Evolutionary conservation across 768 basidiomycete species (phyloP).

Genomic region (Termitomyces sp.): DNA sequence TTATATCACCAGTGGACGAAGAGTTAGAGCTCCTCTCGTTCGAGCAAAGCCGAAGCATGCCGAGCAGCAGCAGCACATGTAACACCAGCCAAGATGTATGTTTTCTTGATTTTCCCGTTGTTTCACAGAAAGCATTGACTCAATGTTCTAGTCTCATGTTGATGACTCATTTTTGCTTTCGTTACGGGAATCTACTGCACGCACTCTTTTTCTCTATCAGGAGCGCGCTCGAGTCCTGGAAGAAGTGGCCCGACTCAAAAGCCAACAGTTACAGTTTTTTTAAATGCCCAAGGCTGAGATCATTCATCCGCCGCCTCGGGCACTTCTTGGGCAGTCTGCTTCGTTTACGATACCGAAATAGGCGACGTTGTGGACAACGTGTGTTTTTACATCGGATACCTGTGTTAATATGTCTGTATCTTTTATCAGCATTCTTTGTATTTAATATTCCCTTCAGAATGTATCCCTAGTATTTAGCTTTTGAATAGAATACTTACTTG

Average conservation of each 20-base stretch:
- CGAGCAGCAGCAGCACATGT: not conserved
- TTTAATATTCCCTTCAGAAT: not conserved
- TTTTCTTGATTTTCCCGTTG: not conserved
- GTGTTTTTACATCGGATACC: not conserved
- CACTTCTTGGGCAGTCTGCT: not conserved
- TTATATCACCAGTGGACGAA: slow-evolving; percentile 50
- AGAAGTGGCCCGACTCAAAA: slow-evolving; percentile 43
- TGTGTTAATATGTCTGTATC: not conserved
- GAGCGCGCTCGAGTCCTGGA: slow-evolving; percentile 53
- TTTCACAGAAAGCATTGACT: not conserved
- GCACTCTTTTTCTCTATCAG: slow-evolving; percentile 46
- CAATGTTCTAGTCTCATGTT: not conserved
- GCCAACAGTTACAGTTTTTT: not conserved
- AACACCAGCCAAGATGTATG: slow-evolving; percentile 2
- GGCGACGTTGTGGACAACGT: not conserved
- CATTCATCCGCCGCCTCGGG: not conserved
- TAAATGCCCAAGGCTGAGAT: not conserved
- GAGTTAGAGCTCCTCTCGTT: slow-evolving; percentile 47
- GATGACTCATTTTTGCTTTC: slow-evolving; percentile 3
- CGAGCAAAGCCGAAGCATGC: slow-evolving; percentile 25
- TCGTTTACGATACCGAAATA: too few relatives aligned
- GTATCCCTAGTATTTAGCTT: not conserved
- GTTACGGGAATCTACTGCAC: slow-evolving; percentile 22
- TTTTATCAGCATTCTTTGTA: not conserved
- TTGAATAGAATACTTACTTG: not conserved